Evolutionary conservation across 106 monocot species (phyloP).

Genomic region (Dioscorea zingiberensis): DNA sequence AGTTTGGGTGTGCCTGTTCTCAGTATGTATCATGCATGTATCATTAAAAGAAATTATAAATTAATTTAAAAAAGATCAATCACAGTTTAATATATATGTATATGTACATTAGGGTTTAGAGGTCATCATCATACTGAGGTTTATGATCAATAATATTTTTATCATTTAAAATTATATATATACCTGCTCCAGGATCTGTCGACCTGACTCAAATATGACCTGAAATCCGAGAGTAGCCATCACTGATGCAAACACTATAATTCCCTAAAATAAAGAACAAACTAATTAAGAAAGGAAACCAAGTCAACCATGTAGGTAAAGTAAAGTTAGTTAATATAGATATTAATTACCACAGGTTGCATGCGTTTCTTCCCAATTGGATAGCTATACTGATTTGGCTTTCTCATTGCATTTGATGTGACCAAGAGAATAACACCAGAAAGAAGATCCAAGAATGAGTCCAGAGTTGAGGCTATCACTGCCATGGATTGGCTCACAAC

Average conservation of each 20-base stretch:
- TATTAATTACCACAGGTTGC: slow-evolving; percentile 72
- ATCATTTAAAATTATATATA: not conserved
- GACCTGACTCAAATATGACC: slow-evolving; percentile 67
- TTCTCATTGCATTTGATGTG: slow-evolving; percentile 72
- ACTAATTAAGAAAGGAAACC: not conserved
- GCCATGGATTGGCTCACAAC: slow-evolving; percentile 68
- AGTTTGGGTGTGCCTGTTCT: slow-evolving; percentile 33
- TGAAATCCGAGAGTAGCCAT: slow-evolving; percentile 96
- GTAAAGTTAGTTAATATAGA: not conserved
- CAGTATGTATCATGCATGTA: too few species aligned
- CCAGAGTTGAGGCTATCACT: slow-evolving; percentile 88
- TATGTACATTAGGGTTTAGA: not conserved
- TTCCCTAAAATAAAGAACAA: slow-evolving; percentile 35
- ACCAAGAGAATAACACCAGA: slow-evolving; percentile 89
- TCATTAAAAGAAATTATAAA: too few species aligned
- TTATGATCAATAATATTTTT: too few species aligned
- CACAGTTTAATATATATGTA: not conserved
- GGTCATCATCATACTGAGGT: too few species aligned
- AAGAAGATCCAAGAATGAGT: slow-evolving; percentile 80
- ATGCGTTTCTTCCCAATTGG: slow-evolving; percentile 91
- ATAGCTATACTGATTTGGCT: slow-evolving; percentile 60
- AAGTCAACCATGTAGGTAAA: too few species aligned
- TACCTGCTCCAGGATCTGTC: slow-evolving; percentile 26
- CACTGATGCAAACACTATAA: slow-evolving; percentile 79
- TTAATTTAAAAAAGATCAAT: too few species aligned